phyloP scores from a whole-genome alignment of 495 filamentous ascomycete genomes.

The Platismatia glauca region DNA sequence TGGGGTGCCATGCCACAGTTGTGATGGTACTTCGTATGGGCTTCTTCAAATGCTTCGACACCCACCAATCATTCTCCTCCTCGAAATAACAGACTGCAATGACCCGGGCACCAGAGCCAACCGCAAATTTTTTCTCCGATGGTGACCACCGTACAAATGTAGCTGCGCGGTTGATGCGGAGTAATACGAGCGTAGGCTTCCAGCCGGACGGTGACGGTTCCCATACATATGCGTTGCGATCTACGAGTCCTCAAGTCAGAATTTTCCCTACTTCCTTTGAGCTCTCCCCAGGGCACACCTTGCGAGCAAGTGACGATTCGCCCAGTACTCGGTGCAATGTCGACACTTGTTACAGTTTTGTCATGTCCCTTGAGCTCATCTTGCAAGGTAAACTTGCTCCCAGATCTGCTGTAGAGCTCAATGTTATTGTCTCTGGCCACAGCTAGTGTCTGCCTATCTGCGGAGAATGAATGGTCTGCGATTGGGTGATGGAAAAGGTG shows the following conservation, averaged over 20 bases:
- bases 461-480: conserved; percentile 94
- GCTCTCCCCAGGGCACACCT: conserved; percentile 41
- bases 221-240: conserved; percentile 97
- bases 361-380: conserved; percentile 95
- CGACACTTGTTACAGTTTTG: conserved; percentile 90
- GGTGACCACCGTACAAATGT: conserved; percentile 98
- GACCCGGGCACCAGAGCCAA: conserved; percentile 87
- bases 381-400: conserved; percentile 69
- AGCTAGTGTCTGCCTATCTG: conserved; percentile 79
- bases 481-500: conserved; percentile 96
- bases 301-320: conserved; percentile 97
- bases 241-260: conserved; percentile 35
- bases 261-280: background rate
- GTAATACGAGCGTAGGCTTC: conserved; percentile 93
- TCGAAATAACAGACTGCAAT: conserved; percentile 99
- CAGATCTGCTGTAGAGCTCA: conserved; percentile 72
- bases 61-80: conserved; percentile 99
- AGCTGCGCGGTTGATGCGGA: conserved; percentile 93
- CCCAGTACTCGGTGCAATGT: conserved; percentile 83
- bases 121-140: conserved; percentile 92
- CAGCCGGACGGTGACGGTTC: conserved; percentile 82
- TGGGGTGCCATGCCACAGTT: conserved; percentile 90
- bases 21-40: conserved; percentile 95
- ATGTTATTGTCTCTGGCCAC: conserved; percentile 86
- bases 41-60: conserved; percentile 97